phyloP scores from a whole-genome alignment of 306 rosid genomes.

The Inga laurina region DNA sequence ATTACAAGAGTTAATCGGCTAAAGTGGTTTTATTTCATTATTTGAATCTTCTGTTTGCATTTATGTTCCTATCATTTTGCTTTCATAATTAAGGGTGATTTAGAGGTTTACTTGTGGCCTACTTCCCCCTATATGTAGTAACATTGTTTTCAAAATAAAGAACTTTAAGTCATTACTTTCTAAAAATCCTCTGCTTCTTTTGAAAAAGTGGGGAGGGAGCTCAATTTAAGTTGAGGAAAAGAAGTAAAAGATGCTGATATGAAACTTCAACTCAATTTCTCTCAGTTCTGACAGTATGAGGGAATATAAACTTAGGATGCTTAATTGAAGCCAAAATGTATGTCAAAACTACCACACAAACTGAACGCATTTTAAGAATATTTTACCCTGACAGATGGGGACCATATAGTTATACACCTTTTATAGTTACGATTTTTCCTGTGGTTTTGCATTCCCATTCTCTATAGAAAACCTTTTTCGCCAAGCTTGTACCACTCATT shows the following conservation, averaged over 20 bases:
- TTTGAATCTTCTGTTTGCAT: background rate
- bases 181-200: too few relatives aligned
- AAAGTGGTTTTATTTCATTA: background rate
- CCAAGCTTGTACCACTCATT: conserved; percentile 62
- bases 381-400: background rate
- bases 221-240: background rate
- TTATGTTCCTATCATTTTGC: background rate
- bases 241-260: background rate
- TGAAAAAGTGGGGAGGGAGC: too few relatives aligned
- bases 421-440: conserved; percentile 93
- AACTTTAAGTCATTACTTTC: background rate
- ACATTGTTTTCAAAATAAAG: background rate
- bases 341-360: background rate
- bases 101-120: too few relatives aligned
- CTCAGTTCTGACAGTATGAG: background rate
- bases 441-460: conserved; percentile 97
- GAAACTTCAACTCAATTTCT: conserved; percentile 1
- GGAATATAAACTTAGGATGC: background rate
- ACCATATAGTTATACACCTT: conserved; percentile 41
- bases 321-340: background rate
- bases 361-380: background rate
- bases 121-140: background rate
- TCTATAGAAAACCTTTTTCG: conserved; percentile 72
- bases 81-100: background rate
- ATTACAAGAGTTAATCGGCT: background rate